Evolutionary conservation across 495 filamentous ascomycete species (phyloP).

Genomic region (Pseudoneurospora amorphoporcata): DNA sequence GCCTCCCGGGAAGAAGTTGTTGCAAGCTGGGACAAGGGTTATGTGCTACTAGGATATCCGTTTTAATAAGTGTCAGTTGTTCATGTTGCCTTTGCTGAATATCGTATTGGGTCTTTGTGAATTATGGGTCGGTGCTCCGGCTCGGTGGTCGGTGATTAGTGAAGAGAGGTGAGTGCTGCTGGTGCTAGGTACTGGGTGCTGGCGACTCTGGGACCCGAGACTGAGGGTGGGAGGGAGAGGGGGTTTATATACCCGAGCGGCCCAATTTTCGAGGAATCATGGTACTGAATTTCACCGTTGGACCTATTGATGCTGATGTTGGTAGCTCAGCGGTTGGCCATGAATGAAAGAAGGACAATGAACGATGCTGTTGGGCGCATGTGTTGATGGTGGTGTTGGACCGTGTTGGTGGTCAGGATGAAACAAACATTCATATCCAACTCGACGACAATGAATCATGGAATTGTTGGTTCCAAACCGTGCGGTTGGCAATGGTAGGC

Average conservation of each 20-base stretch:
- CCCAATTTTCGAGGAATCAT: neutral
- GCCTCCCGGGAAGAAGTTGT: neutral
- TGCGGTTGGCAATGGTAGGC: too few species aligned
- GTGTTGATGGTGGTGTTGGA: neutral
- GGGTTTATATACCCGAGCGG: neutral
- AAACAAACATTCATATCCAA: neutral
- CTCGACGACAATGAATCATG: neutral
- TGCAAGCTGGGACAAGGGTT: neutral
- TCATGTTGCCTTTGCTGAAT: neutral
- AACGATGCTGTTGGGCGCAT: neutral
- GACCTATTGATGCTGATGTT: neutral
- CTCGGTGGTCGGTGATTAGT: neutral
- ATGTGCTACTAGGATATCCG: constrained; percentile 18
- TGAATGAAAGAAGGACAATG: neutral
- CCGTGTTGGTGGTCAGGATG: neutral
- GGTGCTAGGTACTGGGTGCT: neutral
- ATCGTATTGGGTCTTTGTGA: too few species aligned
- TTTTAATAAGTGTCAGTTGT: neutral
- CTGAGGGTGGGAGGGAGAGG: neutral
- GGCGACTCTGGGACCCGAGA: neutral
- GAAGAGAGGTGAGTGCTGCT: too few species aligned
- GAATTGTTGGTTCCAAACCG: too few species aligned
- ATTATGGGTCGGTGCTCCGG: neutral
- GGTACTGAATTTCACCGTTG: neutral
- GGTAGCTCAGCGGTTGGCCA: neutral